These are phyloP conservation scores for Pyrus betulifolia DNA, from an alignment of 306 rosid genomes.

Conservation along the genomic window DNA sequence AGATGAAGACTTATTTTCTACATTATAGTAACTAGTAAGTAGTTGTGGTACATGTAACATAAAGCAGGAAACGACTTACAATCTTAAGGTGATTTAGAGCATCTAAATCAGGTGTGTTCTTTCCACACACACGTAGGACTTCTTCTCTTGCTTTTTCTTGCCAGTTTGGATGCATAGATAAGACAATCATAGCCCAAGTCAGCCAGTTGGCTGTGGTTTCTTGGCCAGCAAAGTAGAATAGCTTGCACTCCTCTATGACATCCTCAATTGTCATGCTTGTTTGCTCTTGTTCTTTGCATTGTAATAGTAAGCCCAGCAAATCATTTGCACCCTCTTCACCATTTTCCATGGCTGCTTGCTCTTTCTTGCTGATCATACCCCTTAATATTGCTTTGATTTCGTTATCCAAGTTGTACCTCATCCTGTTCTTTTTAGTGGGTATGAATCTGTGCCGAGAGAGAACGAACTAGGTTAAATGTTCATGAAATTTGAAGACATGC, in stretches of 20 bases:
- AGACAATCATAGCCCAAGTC: slow-evolving; percentile 39
- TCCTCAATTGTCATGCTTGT: slow-evolving; percentile 32
- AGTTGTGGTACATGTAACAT: background rate
- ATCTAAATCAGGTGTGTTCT: slow-evolving; percentile 11
- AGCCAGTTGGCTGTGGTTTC: slow-evolving; percentile 40
- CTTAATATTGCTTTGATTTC: slow-evolving; percentile 26
- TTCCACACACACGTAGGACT: slow-evolving; percentile 23
- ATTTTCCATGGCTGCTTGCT: slow-evolving; percentile 13
- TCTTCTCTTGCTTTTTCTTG: slow-evolving; percentile 45
- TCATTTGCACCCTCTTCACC: slow-evolving; percentile 21
- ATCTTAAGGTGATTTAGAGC: slow-evolving; percentile 28
- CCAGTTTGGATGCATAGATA: slow-evolving; percentile 38
- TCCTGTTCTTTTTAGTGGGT: slow-evolving; percentile 36
- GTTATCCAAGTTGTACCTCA: slow-evolving; percentile 24
- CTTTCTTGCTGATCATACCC: slow-evolving; percentile 25
- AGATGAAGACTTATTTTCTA: too few species aligned
- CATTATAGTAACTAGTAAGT: background rate
- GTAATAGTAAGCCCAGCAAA: slow-evolving; percentile 29
- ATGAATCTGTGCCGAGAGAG: slow-evolving; percentile 15
- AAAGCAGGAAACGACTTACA: background rate
- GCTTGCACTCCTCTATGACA: slow-evolving; percentile 50
- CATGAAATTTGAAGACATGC: too few species aligned
- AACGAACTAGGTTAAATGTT: background rate
- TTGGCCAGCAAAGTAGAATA: slow-evolving; percentile 50
- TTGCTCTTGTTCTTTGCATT: slow-evolving; percentile 9